Base-by-base conservation (phyloP, 345 rosid species). In the Boechera divaricarpa region DNA sequence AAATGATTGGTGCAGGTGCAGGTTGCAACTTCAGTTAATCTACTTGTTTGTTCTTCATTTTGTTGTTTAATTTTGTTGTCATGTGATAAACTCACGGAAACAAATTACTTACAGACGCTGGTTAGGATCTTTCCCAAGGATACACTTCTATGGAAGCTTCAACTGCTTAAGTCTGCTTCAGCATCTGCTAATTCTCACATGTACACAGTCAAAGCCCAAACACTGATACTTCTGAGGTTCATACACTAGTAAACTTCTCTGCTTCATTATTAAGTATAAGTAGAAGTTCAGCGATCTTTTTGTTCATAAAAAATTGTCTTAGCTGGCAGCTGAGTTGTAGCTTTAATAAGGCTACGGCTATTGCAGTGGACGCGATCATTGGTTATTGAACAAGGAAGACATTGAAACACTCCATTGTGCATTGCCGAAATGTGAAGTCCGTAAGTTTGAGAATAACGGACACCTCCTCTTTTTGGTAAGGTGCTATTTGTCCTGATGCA, bases 381-480 rank as follows among this genome's bases (percentile, higher is more conserved):
- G 88, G 74, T 76, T 91, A 59, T 86, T 93, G 32, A 87, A 92
- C 83, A 56, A 74, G 73, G 94, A 81, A 67, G 96, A 88, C 82
- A 80, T 87, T 73, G 81, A 82, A 77, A 85, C 84, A 74, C 88
- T 89, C 56, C 52, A 24, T 42, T 45, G 26, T 63, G 60, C 84
- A 33, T 66, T 88, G 62, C 85, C 83, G 26, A 85, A 66, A 63
- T 72, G 91, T 77, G 91, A 84, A 64, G 77, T 63, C 55, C 91
- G 97, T 44, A 69, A n/a, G 8, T 84, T 89, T 58, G 44, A 77
- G 54, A 86, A 83, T 69, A 75, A 68, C 64, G 89, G 90, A 33
- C 98, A 89, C 76, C 88, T 90, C 69, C 87, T 87, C 66, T 86
- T 92, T 83, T 71, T 92, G 91, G 98, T 92, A 82, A 45, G 64